Evolutionary conservation across 2,329 filamentous ascomycete species (phyloP).

Genomic region (Arthrobotrys musiformis): DNA sequence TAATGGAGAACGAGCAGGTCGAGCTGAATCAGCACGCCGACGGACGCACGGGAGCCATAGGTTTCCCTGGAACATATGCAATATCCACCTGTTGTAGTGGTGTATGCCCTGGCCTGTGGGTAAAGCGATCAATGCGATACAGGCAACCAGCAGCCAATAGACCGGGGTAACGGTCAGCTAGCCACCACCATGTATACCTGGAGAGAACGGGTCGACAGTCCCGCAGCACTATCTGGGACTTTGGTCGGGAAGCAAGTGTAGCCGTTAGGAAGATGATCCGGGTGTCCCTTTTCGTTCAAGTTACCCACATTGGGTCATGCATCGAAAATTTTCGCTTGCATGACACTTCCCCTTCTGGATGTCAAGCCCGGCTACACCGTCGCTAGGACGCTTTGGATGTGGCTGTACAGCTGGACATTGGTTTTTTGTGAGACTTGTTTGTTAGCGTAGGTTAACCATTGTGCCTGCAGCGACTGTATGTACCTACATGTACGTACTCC

Average conservation of each 20-base stretch:
- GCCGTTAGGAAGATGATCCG: constrained; percentile 45
- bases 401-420: constrained; percentile 45
- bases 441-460: constrained; percentile 6
- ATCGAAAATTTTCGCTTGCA: constrained; percentile 55
- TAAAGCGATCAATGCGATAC: constrained; percentile 29
- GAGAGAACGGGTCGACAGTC: constrained; percentile 12
- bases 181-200: constrained; percentile 38
- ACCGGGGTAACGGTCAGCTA: constrained; percentile 45
- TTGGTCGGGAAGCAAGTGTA: constrained; percentile 44
- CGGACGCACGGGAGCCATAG: constrained; percentile 48
- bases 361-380: constrained; percentile 55
- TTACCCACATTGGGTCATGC: constrained; percentile 38
- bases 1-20: constrained; percentile 16
- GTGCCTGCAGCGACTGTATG: constrained; percentile 50
- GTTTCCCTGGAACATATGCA: constrained; percentile 13
- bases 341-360: constrained; percentile 52
- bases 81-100: constrained; percentile 21
- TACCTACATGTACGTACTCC: too few relatives aligned
- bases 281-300: constrained; percentile 53
- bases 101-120: constrained; percentile 23
- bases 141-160: constrained; percentile 38
- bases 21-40: constrained; percentile 46
- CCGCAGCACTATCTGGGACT: constrained; percentile 6
- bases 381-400: constrained; percentile 52
- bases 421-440: constrained; percentile 32